These are phyloP conservation scores for Penicillium glabrum DNA, from an alignment of 2,329 filamentous ascomycete species.

Conservation along the genomic window DNA sequence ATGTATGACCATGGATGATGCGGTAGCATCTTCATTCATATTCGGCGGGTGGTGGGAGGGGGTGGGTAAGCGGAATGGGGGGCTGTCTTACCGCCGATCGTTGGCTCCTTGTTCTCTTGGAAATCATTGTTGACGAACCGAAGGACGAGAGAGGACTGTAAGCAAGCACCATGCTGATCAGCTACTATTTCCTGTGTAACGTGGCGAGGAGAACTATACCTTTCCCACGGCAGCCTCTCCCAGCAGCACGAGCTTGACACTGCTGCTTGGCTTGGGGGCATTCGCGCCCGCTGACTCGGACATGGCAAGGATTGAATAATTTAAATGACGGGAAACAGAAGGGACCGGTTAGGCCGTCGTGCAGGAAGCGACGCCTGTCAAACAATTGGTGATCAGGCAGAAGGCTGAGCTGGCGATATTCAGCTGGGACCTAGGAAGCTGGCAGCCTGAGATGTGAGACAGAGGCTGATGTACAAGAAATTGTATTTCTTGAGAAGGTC, in stretches of 20 bases:
- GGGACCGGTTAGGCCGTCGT: slow-evolving; percentile 29
- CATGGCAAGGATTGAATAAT: slow-evolving; percentile 50
- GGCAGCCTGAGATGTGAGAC: slow-evolving; percentile 19
- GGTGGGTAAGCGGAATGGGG: not conserved
- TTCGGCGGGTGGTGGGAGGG: not conserved
- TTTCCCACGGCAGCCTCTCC: slow-evolving; percentile 98
- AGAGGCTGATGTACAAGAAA: slow-evolving; percentile 11
- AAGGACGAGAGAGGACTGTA: slow-evolving; percentile 89
- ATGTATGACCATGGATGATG: not conserved
- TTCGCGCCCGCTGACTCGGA: slow-evolving; percentile 66
- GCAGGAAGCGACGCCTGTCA: slow-evolving; percentile 24
- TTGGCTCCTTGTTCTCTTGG: slow-evolving; percentile 99
- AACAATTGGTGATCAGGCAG: slow-evolving; percentile 25
- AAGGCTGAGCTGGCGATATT: slow-evolving; percentile 23
- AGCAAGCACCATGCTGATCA: slow-evolving; percentile 4
- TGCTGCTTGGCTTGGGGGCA: slow-evolving; percentile 93
- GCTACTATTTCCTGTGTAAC: slow-evolving; percentile 9
- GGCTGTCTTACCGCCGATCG: slow-evolving; percentile 76
- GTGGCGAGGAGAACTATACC: slow-evolving; percentile 53
- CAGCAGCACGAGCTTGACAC: slow-evolving; percentile 97
- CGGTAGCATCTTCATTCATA: not conserved
- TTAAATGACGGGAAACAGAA: not conserved
- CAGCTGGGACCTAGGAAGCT: slow-evolving; percentile 21
- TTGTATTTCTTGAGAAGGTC: not conserved
- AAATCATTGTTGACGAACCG: slow-evolving; percentile 99